phyloP scores from a whole-genome alignment of 2,329 filamentous ascomycete genomes.

The Aureobasidium sp. region DNA sequence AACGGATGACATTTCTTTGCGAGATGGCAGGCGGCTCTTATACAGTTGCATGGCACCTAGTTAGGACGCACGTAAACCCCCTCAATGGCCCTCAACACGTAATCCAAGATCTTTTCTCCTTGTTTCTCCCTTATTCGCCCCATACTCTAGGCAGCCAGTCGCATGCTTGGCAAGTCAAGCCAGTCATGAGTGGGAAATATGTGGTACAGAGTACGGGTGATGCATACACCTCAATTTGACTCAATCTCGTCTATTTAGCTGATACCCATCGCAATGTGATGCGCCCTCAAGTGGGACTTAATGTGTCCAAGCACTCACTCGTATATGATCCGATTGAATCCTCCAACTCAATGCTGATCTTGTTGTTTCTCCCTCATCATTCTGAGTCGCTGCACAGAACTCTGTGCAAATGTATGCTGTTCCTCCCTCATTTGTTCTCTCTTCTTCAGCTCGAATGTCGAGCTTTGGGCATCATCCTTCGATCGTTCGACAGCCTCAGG shows the following conservation, averaged over 20 bases:
- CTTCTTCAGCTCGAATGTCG: neutral
- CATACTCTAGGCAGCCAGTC: neutral
- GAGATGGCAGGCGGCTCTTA: neutral
- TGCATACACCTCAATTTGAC: too few relatives aligned
- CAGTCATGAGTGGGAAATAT: too few relatives aligned
- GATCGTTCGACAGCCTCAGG: neutral
- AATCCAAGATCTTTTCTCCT: neutral
- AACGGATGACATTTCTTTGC: neutral
- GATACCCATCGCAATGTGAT: neutral
- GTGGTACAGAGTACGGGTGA: neutral
- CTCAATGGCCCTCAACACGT: neutral
- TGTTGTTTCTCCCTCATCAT: neutral
- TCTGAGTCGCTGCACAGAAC: neutral
- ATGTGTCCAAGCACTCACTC: neutral
- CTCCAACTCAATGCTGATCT: neutral
- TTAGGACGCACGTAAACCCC: neutral
- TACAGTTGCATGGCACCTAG: neutral
- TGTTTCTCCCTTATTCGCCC: neutral
- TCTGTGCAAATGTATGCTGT: neutral
- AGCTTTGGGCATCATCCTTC: neutral
- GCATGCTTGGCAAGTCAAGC: too few relatives aligned
- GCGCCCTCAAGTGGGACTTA: neutral
- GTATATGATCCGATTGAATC: neutral
- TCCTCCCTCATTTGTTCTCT: neutral
- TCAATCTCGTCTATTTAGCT: neutral